Conservation (phyloP, 2,329 filamentous ascomycete species). For the Neurospora sp. region DNA sequence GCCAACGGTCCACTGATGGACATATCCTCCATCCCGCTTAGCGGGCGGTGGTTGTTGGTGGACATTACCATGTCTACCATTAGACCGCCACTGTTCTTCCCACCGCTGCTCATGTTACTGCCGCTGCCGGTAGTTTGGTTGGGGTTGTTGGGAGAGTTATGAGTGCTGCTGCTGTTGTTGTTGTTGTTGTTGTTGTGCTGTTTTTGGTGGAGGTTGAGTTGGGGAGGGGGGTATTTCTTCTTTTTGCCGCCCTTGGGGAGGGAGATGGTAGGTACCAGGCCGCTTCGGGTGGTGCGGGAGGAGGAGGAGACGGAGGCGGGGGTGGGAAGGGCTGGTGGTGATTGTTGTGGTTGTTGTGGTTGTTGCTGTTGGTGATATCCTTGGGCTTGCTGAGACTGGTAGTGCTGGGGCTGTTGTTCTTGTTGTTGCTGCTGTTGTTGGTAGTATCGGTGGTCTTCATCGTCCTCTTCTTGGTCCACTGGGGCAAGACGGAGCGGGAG, state of each 20-base stretch:
- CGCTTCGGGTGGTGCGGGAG: background rate
- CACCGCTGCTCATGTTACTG: background rate
- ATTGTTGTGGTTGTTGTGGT: background rate
- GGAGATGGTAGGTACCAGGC: background rate
- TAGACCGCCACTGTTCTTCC: background rate
- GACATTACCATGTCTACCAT: background rate
- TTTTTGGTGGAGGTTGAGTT: background rate
- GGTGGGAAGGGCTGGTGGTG: background rate
- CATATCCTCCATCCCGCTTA: slow-evolving; percentile 9
- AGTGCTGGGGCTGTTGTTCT: background rate
- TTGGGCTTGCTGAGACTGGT: background rate
- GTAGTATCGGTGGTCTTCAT: background rate
- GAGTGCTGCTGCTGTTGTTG: background rate
- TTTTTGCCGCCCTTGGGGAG: background rate
- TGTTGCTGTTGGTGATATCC: background rate
- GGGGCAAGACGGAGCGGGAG: background rate
- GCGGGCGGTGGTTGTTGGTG: slow-evolving; percentile 1
- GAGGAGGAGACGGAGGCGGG: background rate
- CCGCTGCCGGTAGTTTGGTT: background rate
- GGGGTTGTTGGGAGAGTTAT: background rate
- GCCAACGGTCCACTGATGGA: slow-evolving; percentile 14
- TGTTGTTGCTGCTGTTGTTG: background rate
- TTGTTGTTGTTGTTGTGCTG: background rate
- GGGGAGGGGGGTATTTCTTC: background rate
- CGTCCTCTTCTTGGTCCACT: background rate